Conservation (phyloP, 768 basidiomycete species). For the Dentipellis fragilis region DNA sequence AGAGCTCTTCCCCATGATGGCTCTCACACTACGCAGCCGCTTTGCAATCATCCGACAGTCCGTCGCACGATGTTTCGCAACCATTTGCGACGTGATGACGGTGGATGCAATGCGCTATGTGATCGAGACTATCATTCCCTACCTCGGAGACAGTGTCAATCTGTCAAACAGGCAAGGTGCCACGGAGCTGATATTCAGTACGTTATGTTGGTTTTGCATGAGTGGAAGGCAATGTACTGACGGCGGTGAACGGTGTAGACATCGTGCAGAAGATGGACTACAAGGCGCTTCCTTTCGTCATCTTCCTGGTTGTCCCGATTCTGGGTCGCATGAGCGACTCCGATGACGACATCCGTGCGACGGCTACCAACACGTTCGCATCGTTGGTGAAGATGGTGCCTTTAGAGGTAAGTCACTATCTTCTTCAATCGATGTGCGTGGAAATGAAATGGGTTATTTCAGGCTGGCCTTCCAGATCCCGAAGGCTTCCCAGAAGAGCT, state of each 20-base stretch:
- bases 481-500: slow-evolving; percentile 85
- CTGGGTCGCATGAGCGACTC: slow-evolving; percentile 96
- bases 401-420: slow-evolving; percentile 56
- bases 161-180: slow-evolving; percentile 80
- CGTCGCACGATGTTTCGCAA: slow-evolving; percentile 80
- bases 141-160: slow-evolving; percentile 68
- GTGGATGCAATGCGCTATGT: slow-evolving; percentile 80
- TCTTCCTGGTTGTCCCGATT: slow-evolving; percentile 93
- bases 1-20: slow-evolving; percentile 67
- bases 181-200: slow-evolving; percentile 85
- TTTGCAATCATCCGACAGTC: slow-evolving; percentile 87
- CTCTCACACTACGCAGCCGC: slow-evolving; percentile 69
- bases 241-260: slow-evolving; percentile 36
- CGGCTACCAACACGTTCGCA: slow-evolving; percentile 96
- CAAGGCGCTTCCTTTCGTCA: slow-evolving; percentile 91
- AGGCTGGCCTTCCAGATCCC: slow-evolving; percentile 97
- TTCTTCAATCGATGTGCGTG: not conserved
- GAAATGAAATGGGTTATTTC: slow-evolving; percentile 1
- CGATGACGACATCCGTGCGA: slow-evolving; percentile 84
- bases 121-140: slow-evolving; percentile 76
- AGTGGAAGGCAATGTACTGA: not conserved
- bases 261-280: slow-evolving; percentile 87
- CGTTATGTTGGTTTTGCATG: slow-evolving; percentile 24
- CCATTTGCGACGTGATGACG: slow-evolving; percentile 80
- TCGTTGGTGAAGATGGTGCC: slow-evolving; percentile 98